phyloP scores from a whole-genome alignment of 106 monocot genomes.

The Narthecium ossifragum region DNA sequence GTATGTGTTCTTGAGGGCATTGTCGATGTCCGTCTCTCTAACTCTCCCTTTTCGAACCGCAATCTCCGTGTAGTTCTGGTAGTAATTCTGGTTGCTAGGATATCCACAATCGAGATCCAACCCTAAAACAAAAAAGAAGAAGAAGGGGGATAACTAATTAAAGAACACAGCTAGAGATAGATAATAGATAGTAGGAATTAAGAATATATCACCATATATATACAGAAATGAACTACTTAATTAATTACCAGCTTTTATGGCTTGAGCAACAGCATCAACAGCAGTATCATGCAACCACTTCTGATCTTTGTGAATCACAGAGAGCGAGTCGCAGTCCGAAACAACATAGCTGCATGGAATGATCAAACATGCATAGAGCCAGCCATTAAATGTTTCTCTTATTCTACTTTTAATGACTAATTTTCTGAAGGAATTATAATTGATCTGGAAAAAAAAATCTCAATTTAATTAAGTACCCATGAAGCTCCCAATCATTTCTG shows the following conservation, averaged over 20 bases:
- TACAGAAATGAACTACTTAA: no score
- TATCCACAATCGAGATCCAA: constrained; percentile 19
- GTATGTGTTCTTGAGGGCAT: constrained; percentile 14
- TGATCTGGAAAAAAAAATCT: neutral
- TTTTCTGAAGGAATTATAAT: no score
- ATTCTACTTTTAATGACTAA: no score
- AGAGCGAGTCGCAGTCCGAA: constrained; percentile 25
- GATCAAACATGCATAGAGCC: neutral
- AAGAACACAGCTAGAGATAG: neutral
- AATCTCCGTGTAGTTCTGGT: neutral
- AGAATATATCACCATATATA: no score
- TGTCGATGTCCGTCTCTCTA: constrained; percentile 11
- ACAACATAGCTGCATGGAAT: constrained; percentile 18
- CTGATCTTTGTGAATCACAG: neutral
- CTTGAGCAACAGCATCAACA: constrained; percentile 4
- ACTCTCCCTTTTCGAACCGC: constrained; percentile 3
- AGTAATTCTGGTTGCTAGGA: neutral
- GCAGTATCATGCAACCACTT: neutral
- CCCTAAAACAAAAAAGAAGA: constrained; percentile 1
- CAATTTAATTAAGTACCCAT: neutral
- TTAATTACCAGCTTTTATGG: constrained; percentile 1
- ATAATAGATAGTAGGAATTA: neutral
- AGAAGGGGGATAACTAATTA: neutral
- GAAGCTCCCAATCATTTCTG: constrained; percentile 5
- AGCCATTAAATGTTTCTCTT: no score